Evolutionary conservation across 2,329 filamentous ascomycete genomes (phyloP).

Genomic region (Didymella sp.): DNA sequence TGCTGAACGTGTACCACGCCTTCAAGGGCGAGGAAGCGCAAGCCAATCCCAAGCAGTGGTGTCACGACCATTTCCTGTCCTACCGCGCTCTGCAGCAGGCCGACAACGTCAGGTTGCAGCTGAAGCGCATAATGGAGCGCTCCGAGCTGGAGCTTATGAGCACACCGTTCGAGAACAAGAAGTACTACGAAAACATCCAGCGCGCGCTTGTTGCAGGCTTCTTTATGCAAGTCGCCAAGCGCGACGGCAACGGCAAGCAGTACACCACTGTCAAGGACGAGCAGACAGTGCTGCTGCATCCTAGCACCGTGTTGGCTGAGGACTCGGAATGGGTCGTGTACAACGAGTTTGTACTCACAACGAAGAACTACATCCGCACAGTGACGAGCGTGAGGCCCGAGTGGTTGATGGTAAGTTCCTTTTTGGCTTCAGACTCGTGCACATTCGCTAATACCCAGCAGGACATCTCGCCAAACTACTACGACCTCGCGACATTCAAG

Average conservation of each 20-base stretch:
- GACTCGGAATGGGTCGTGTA: constrained; percentile 98
- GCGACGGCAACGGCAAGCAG: constrained; percentile 83
- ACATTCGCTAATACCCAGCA: constrained; percentile 46
- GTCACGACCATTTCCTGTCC: constrained; percentile 94
- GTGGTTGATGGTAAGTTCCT: constrained; percentile 79
- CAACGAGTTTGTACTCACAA: constrained; percentile 97
- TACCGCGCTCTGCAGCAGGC: constrained; percentile 87
- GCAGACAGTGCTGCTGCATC: constrained; percentile 90
- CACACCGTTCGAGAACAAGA: constrained; percentile 91
- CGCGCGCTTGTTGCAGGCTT: constrained; percentile 91
- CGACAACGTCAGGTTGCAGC: constrained; percentile 89
- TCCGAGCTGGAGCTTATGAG: constrained; percentile 84
- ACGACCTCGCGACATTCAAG: constrained; percentile 80
- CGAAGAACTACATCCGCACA: constrained; percentile 96
- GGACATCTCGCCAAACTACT: constrained; percentile 95
- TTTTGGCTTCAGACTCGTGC: background rate
- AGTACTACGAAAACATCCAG: constrained; percentile 97
- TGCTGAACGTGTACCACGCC: constrained; percentile 97
- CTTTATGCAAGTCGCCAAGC: constrained; percentile 99
- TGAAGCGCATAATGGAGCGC: constrained; percentile 96
- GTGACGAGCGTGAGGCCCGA: constrained; percentile 91
- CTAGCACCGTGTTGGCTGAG: constrained; percentile 84
- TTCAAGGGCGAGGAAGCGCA: constrained; percentile 80
- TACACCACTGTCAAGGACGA: constrained; percentile 98
- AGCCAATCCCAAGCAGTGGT: constrained; percentile 86